phyloP scores from a whole-genome alignment of 148 eudicot genomes.

The Chenopodium album region DNA sequence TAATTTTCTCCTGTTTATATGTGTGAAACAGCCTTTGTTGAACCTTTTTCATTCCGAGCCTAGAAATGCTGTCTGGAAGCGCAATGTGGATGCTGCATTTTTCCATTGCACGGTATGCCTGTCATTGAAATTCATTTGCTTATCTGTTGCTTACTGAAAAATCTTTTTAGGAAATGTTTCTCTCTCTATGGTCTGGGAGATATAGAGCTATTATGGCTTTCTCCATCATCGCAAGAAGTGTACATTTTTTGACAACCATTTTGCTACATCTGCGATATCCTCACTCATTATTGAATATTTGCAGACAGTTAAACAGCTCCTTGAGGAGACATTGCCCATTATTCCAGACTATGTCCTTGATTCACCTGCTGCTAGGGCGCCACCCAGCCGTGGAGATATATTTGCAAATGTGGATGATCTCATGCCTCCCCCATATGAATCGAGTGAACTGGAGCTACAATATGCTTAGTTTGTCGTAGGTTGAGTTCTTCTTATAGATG shows the following conservation, averaged over 20 bases:
- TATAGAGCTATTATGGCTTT: background rate
- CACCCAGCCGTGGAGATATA: slow-evolving; percentile 45
- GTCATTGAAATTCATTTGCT: slow-evolving; percentile 6
- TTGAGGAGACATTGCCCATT: slow-evolving; percentile 69
- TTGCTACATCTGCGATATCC: slow-evolving; percentile 1
- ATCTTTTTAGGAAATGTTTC: background rate
- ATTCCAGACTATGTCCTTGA: slow-evolving; percentile 88
- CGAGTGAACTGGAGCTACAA: slow-evolving; percentile 45
- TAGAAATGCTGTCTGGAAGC: slow-evolving; percentile 84
- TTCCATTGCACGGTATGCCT: slow-evolving; percentile 68
- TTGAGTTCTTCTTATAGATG: background rate
- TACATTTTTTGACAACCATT: background rate
- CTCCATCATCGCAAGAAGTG: background rate
- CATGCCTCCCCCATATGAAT: slow-evolving; percentile 71
- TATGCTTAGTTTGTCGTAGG: slow-evolving; percentile 46
- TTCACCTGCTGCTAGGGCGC: slow-evolving; percentile 52
- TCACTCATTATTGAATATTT: slow-evolving; percentile 19
- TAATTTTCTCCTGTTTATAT: background rate
- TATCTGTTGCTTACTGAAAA: background rate
- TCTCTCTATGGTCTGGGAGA: background rate
- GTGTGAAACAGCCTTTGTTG: slow-evolving; percentile 62
- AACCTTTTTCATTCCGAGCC: slow-evolving; percentile 80
- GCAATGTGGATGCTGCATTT: slow-evolving; percentile 86
- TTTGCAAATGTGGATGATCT: slow-evolving; percentile 51
- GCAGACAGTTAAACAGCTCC: slow-evolving; percentile 74